A percentile compares a stretch with the other conserved stretches of the same genome.
These are phyloP conservation scores for Xylaria sp. DNA, from an alignment of 2,329 filamentous ascomycete species.

Conservation along the genomic window DNA sequence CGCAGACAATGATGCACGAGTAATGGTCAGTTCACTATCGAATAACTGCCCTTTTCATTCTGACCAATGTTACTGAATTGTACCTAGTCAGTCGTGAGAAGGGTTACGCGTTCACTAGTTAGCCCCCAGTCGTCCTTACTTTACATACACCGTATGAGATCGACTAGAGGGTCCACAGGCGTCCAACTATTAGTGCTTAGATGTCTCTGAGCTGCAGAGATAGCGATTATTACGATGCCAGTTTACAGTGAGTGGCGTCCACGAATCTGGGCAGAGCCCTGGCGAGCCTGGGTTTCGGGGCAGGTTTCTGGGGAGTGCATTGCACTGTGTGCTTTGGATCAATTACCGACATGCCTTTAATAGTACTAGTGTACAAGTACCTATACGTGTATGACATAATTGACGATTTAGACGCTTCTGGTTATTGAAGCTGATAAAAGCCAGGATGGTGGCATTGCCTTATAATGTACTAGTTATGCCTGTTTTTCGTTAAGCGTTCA, in stretches of 20 bases:
- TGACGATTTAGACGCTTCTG: not conserved
- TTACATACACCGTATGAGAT: constrained; percentile 24
- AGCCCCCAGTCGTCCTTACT: not conserved
- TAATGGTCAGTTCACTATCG: constrained; percentile 14
- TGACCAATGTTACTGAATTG: constrained; percentile 6
- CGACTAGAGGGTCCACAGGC: constrained; percentile 12
- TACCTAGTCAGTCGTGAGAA: constrained; percentile 22
- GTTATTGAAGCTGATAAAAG: not conserved
- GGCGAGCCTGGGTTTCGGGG: no score
- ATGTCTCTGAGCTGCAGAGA: not conserved
- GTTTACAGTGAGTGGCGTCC: constrained; percentile 23
- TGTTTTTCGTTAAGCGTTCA: not conserved
- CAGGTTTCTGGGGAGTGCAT: not conserved
- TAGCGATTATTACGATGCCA: not conserved
- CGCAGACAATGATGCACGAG: constrained; percentile 23
- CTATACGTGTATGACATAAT: not conserved
- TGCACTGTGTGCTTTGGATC: constrained; percentile 22
- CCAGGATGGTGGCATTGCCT: constrained; percentile 4
- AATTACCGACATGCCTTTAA: not conserved
- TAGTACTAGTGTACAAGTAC: not conserved
- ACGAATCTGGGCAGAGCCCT: constrained; percentile 1
- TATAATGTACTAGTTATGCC: not conserved
- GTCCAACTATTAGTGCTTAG: constrained; percentile 15
- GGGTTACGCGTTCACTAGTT: constrained; percentile 30
- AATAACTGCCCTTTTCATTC: constrained; percentile 2